Percentiles rank a stretch among this genome's conserved stretches.
Evolutionary conservation across 305 asterid genomes (phyloP).

Genomic region (Solanum hybrid): DNA sequence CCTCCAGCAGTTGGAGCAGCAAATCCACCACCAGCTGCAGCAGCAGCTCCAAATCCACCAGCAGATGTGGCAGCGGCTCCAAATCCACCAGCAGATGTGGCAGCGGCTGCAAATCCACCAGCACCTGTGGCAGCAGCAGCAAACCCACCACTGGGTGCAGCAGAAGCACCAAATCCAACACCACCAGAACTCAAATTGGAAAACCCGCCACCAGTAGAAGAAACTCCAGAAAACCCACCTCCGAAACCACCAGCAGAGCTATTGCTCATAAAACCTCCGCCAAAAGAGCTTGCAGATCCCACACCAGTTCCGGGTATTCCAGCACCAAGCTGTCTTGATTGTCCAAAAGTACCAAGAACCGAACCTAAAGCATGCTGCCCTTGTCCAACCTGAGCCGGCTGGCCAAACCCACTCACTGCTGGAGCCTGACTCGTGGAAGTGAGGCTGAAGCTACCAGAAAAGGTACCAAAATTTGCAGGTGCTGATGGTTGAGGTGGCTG

Average conservation of each 20-base stretch:
- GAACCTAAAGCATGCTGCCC: conserved; percentile 83
- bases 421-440: conserved; percentile 42
- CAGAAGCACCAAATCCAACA: conserved; percentile 42
- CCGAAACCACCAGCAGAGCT: conserved; percentile 42
- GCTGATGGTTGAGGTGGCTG: conserved; percentile 40
- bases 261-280: conserved; percentile 28
- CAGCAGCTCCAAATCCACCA: conserved; percentile 31
- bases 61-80: conserved; percentile 15
- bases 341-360: conserved; percentile 92
- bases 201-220: conserved; percentile 55
- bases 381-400: conserved; percentile 64
- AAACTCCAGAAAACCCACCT: conserved; percentile 49
- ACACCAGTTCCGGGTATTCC: conserved; percentile 55
- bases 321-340: conserved; percentile 86
- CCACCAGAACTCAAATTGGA: conserved; percentile 40
- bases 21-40: conserved; percentile 33
- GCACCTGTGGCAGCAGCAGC: conserved; percentile 28
- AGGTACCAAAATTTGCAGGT: conserved; percentile 29
- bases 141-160: conserved; percentile 26
- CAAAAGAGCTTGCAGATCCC: conserved; percentile 47
- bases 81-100: conserved; percentile 26
- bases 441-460: conserved; percentile 29
- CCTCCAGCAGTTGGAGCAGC: conserved; percentile 30
- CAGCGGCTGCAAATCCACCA: conserved; percentile 34
- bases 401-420: conserved; percentile 61